Evolutionary conservation across 306 rosid species (phyloP).

Genomic region (Fragaria iinumae): DNA sequence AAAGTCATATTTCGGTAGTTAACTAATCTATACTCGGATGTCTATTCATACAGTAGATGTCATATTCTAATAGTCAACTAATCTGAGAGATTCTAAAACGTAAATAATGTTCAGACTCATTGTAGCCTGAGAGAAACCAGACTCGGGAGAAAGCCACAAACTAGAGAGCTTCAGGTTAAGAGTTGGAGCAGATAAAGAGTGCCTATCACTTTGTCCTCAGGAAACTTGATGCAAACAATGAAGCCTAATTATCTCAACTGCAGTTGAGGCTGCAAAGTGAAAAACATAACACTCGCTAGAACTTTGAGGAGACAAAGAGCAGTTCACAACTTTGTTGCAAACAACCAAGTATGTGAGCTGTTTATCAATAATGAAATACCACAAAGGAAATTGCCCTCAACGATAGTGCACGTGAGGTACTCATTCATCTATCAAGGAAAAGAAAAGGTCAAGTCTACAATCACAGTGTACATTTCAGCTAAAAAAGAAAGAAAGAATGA

Average conservation of each 20-base stretch:
- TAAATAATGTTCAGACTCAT: background rate
- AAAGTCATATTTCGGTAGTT: no score
- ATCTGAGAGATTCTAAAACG: background rate
- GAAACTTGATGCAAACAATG: background rate
- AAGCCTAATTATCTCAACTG: background rate
- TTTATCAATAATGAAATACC: background rate
- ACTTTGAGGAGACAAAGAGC: background rate
- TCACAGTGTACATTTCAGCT: background rate
- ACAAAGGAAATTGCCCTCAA: background rate
- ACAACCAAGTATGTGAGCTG: background rate
- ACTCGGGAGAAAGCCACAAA: background rate
- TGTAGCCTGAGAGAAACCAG: background rate
- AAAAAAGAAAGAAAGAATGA: background rate
- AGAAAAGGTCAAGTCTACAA: background rate
- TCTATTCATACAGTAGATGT: no score
- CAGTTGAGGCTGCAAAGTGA: background rate
- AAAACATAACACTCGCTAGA: background rate
- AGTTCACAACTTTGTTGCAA: background rate
- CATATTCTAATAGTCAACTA: no score
- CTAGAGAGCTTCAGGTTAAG: background rate
- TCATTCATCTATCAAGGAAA: background rate
- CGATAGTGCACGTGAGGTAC: background rate
- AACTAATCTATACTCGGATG: no score
- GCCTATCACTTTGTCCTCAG: background rate
- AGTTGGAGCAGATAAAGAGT: background rate